Conservation (phyloP, 306 rosid genomes). For the Vigna trinervia region DNA sequence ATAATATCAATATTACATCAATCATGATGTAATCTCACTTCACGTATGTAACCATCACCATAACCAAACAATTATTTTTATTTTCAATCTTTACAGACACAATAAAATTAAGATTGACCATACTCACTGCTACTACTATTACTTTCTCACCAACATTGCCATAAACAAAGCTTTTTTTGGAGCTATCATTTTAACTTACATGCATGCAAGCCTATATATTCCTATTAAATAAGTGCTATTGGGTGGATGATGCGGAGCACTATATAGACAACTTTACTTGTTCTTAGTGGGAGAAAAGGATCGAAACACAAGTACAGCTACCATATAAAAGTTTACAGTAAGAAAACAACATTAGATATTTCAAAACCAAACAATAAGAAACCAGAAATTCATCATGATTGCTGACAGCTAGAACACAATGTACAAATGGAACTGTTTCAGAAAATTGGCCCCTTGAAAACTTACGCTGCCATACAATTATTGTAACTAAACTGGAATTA, state of each 20-base stretch:
- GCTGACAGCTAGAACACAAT: conserved; percentile 42
- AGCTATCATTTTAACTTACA: conserved; percentile 38
- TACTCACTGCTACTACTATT: neutral
- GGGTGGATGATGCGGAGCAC: conserved; percentile 45
- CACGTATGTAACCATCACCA: neutral
- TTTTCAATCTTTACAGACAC: conserved; percentile 1
- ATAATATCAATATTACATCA: neutral
- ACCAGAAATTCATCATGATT: conserved; percentile 30
- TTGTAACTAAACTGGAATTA: conserved; percentile 2
- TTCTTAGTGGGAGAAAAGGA: conserved; percentile 42
- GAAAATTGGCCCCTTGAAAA: conserved; percentile 10
- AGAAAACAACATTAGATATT: conserved; percentile 18
- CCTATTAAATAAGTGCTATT: conserved; percentile 13
- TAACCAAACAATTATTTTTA: conserved; percentile 13
- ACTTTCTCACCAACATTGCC: neutral
- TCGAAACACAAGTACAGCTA: conserved; percentile 44
- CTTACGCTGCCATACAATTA: neutral
- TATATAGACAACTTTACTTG: conserved; percentile 40
- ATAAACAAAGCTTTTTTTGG: conserved; percentile 39
- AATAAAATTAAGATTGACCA: conserved; percentile 32
- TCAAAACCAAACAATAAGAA: conserved; percentile 37
- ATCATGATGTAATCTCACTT: conserved; percentile 50
- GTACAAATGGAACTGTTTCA: neutral
- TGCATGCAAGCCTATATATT: conserved; percentile 8
- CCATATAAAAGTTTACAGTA: conserved; percentile 40